These are phyloP conservation scores for Xerocomellus intermedius DNA, from an alignment of 768 basidiomycete genomes.

Conservation along the genomic window DNA sequence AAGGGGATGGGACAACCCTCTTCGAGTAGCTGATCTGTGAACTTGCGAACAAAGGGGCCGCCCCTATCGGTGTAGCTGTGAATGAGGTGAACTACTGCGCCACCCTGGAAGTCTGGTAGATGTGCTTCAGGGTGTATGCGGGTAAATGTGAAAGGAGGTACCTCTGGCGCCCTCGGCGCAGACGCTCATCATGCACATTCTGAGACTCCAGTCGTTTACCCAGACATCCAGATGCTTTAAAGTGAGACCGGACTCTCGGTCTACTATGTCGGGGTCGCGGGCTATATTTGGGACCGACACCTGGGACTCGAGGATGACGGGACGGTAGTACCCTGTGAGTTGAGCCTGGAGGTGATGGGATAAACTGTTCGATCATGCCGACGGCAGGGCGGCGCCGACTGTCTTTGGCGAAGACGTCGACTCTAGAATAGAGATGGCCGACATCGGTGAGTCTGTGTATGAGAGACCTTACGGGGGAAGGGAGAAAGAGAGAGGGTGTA, in stretches of 20 bases:
- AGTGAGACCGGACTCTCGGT: slow-evolving; percentile 61
- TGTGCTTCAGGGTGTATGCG: not conserved
- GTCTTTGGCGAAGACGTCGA: slow-evolving; percentile 73
- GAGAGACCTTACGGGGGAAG: slow-evolving; percentile 67
- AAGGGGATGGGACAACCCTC: slow-evolving; percentile 49
- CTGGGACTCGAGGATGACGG: slow-evolving; percentile 90
- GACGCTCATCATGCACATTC: slow-evolving; percentile 97
- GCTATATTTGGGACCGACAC: slow-evolving; percentile 46
- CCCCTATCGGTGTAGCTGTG: slow-evolving; percentile 95
- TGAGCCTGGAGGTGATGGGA: slow-evolving; percentile 92
- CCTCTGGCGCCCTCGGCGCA: slow-evolving; percentile 90
- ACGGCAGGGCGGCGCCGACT: slow-evolving; percentile 64
- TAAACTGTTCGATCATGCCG: slow-evolving; percentile 97
- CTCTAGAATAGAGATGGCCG: slow-evolving; percentile 86
- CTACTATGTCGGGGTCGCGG: slow-evolving; percentile 10
- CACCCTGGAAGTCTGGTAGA: slow-evolving; percentile 71
- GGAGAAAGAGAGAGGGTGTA: slow-evolving; percentile 34
- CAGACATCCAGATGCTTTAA: slow-evolving; percentile 86
- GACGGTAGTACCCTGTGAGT: slow-evolving; percentile 91
- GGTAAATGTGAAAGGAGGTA: slow-evolving; percentile 31
- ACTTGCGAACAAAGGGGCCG: slow-evolving; percentile 92
- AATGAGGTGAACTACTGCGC: slow-evolving; percentile 91
- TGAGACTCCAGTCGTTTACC: slow-evolving; percentile 90
- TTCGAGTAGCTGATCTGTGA: slow-evolving; percentile 88
- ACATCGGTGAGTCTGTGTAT: slow-evolving; percentile 87